Conservation (phyloP, 129 eudicot species). For the Cynara cardunculus region DNA sequence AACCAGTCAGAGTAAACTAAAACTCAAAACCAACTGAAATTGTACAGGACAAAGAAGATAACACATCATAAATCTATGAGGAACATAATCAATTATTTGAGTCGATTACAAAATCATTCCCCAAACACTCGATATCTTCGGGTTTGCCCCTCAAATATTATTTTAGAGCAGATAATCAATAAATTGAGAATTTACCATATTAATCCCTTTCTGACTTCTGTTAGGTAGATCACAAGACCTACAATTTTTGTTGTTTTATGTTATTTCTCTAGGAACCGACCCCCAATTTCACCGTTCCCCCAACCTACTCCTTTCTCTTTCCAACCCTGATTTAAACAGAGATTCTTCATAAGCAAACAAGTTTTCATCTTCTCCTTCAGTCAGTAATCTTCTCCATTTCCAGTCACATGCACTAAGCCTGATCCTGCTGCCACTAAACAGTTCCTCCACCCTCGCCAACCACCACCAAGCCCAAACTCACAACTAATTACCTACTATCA, state of each 20-base stretch:
- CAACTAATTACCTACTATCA: not conserved
- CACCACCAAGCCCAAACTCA: not conserved
- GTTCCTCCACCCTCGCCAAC: not conserved
- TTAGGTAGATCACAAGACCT: not conserved
- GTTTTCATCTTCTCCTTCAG: not conserved
- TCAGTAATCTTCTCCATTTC: not conserved
- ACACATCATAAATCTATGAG: not conserved
- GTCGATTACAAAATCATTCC: not conserved
- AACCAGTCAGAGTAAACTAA: slow-evolving; percentile 11
- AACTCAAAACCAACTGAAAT: not conserved
- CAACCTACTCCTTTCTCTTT: not conserved
- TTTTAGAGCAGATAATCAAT: not conserved
- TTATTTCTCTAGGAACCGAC: not conserved
- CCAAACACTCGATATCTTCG: not conserved
- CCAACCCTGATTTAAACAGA: not conserved
- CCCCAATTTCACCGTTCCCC: not conserved
- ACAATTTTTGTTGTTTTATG: not conserved
- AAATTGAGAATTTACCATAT: not conserved
- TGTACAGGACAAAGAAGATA: not conserved
- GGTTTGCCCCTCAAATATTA: not conserved
- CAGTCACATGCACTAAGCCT: not conserved
- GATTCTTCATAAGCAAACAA: not conserved
- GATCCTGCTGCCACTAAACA: not conserved
- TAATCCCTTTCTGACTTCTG: not conserved
- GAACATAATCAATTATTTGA: not conserved